Evolutionary conservation across 2,329 filamentous ascomycete species (phyloP), one percentile per base, ranked within the genome.

Genomic region (Ophiostoma triangulosporum): DNA sequence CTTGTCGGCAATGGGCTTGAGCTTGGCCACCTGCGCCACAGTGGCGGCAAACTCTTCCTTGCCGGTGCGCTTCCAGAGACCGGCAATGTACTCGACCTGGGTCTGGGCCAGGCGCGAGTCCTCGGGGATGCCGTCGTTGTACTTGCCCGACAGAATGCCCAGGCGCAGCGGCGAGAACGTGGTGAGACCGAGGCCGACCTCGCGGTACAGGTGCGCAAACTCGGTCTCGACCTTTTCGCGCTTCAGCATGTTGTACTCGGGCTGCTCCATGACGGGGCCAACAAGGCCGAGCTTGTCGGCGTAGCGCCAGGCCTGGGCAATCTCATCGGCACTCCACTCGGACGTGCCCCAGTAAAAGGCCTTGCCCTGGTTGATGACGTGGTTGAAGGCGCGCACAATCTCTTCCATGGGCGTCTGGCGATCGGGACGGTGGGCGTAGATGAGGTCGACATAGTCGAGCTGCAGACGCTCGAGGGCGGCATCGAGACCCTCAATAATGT

Each of bases 341-440:
- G 79, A 83, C 1, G 82, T 86, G 38, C 81, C 82, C 82, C 83
- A 86, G 71, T 86, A 86, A 58, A 86, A 74, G 1, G 81, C 80
- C 68, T 84, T 80, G 54, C 84, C 78, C 77, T 68, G 81, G 79
- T 68, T 78, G 59, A 70, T 77, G 57, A 67, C 66, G 63, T 69
- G 69, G 60, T 65, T 73, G 65, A 70, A 74, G 56, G 65, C 73
- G 59, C 71, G 73, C 52, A 84, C 80, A 38, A 79, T 77, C 66
- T 83, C 80, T 64, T 77, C 77, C 72, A 81, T 80, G 3, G 77
- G 76, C 2, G 77, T 79, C 53, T 70, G 70, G 20, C 68, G 65
- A 58, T 83, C 80, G 15, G 76, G 75, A 26, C 79, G 71, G 64
- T 83, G 80, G 3, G 80, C 78, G 53, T 81, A 77, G 35, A 83